Evolutionary conservation across 2,329 filamentous ascomycete genomes (phyloP).

Genomic region (Claviceps sp.): DNA sequence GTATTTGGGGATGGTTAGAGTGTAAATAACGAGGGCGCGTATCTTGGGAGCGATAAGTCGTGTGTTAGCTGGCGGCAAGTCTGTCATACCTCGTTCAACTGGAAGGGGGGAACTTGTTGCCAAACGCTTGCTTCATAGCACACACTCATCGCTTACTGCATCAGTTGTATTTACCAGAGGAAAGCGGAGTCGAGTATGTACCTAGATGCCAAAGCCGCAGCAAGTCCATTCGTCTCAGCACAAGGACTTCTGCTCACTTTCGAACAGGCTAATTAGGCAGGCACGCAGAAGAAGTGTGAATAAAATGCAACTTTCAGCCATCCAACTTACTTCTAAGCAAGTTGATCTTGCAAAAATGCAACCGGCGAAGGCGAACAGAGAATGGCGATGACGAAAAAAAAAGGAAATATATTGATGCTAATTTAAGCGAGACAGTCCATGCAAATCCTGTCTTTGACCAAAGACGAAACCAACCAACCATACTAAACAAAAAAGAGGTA

Average conservation of each 20-base stretch:
- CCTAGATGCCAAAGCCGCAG: neutral
- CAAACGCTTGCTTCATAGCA: neutral
- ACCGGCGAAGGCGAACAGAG: too few relatives aligned
- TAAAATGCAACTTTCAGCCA: neutral
- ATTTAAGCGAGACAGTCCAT: neutral
- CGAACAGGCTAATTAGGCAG: neutral
- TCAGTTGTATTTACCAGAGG: neutral
- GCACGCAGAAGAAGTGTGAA: neutral
- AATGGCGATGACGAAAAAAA: neutral
- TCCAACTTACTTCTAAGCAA: neutral
- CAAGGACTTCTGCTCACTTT: neutral
- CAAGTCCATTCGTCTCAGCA: neutral
- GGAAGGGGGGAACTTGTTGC: neutral
- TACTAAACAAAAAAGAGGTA: slow-evolving; percentile 4
- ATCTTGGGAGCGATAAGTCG: neutral
- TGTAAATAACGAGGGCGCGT: neutral
- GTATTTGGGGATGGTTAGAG: neutral
- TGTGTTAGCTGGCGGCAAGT: neutral
- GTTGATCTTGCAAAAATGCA: neutral
- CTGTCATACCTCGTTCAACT: neutral
- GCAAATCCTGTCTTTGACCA: neutral
- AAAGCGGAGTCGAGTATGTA: neutral
- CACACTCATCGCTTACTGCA: neutral
- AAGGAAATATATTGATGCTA: slow-evolving; percentile 7
- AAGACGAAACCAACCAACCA: slow-evolving; percentile 1